phyloP scores from a whole-genome alignment of 2,329 filamentous ascomycete genomes.

The Pseudogymnoascus sp. region DNA sequence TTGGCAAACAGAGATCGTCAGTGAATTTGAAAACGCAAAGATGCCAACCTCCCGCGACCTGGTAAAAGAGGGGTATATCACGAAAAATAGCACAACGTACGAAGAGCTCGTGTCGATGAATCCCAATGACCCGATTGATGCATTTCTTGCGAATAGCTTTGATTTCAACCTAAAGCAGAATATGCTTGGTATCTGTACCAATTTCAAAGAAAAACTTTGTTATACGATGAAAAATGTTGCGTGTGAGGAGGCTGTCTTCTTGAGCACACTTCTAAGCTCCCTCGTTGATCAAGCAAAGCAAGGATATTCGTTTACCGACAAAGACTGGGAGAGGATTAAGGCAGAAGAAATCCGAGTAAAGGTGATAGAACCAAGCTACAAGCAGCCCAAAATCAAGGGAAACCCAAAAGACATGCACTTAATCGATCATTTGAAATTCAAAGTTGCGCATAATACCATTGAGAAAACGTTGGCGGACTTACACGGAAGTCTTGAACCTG shows the following conservation, averaged over 20 bases:
- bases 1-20: conserved; percentile 59
- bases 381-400: conserved; percentile 29
- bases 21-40: conserved; percentile 55
- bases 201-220: conserved; percentile 51
- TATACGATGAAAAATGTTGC: conserved; percentile 49
- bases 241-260: conserved; percentile 34
- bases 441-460: conserved; percentile 37
- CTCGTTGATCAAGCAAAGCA: conserved; percentile 52
- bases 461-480: conserved; percentile 26
- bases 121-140: conserved; percentile 16
- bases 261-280: conserved; percentile 44
- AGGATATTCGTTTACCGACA: conserved; percentile 39
- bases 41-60: conserved; percentile 39
- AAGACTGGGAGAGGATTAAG: conserved; percentile 35
- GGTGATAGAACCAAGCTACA: conserved; percentile 37
- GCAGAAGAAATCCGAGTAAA: background rate
- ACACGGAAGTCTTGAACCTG: conserved; percentile 15
- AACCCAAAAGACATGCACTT: conserved; percentile 37
- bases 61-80: conserved; percentile 40
- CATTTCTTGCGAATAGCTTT: conserved; percentile 47
- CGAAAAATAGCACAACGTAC: conserved; percentile 37
- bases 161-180: conserved; percentile 47
- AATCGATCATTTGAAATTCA: conserved; percentile 54
- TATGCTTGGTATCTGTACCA: conserved; percentile 56
- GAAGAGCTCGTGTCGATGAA: conserved; percentile 16